phyloP scores from a whole-genome alignment of 2,329 filamentous ascomycete genomes.

The Biscogniauxia marginata region DNA sequence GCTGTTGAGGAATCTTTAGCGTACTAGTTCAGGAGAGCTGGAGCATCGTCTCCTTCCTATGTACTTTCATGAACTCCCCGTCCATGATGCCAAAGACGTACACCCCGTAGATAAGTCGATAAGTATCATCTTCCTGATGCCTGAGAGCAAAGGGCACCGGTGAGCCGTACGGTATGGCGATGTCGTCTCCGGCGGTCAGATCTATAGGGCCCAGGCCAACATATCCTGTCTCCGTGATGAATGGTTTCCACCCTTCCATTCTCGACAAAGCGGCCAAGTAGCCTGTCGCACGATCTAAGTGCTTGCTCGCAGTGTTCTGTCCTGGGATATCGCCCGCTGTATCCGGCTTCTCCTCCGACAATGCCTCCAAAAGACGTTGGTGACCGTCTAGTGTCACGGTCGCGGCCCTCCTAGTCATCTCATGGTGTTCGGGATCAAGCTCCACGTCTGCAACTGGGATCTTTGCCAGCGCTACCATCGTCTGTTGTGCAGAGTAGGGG shows the following conservation, averaged over 20 bases:
- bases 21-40: background rate
- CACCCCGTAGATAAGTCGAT: conserved; percentile 14
- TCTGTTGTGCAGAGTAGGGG: conserved; percentile 20
- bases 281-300: background rate
- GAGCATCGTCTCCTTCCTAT: conserved; percentile 19
- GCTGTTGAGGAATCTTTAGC: background rate
- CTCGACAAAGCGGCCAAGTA: conserved; percentile 12
- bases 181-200: conserved; percentile 8
- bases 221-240: conserved; percentile 16
- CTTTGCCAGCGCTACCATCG: conserved; percentile 19
- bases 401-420: conserved; percentile 5
- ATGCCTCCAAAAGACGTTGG: conserved; percentile 6
- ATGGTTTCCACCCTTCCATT: conserved; percentile 16
- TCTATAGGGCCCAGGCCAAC: conserved; percentile 17
- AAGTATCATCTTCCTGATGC: background rate
- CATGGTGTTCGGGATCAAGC: background rate
- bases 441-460: conserved; percentile 19
- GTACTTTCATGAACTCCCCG: conserved; percentile 25
- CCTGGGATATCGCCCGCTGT: background rate
- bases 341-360: background rate
- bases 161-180: conserved; percentile 21
- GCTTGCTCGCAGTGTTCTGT: background rate
- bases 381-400: conserved; percentile 12
- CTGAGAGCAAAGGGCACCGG: conserved; percentile 19
- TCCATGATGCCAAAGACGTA: conserved; percentile 25